Evolutionary conservation across 202 grass and related monocot species (phyloP).

Genomic region (Bolboschoenoplectus hybrid): DNA sequence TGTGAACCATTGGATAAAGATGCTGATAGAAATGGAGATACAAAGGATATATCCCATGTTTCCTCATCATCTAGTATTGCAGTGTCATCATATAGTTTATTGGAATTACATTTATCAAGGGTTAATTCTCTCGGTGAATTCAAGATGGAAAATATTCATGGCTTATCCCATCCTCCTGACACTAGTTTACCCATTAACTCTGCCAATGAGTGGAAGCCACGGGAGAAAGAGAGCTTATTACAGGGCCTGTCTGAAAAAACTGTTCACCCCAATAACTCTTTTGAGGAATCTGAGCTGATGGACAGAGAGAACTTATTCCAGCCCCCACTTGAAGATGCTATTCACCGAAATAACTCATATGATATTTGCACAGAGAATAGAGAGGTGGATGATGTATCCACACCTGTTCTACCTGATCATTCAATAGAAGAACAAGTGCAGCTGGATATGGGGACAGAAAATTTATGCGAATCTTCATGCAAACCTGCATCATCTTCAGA

Average conservation of each 20-base stretch:
- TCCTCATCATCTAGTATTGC: slow-evolving; percentile 32
- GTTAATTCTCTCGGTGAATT: slow-evolving; percentile 33
- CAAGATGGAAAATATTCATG: slow-evolving; percentile 6
- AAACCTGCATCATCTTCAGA: slow-evolving; percentile 13
- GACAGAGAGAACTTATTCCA: slow-evolving; percentile 17
- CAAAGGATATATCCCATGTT: background rate
- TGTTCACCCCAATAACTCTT: background rate
- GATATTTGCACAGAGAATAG: slow-evolving; percentile 5
- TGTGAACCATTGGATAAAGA: slow-evolving; percentile 5
- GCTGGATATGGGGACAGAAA: slow-evolving; percentile 23
- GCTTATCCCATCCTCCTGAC: background rate
- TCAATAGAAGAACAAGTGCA: slow-evolving; percentile 24
- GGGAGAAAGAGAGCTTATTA: slow-evolving; percentile 15
- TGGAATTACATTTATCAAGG: slow-evolving; percentile 36
- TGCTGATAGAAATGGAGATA: slow-evolving; percentile 10
- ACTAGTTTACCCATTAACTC: background rate
- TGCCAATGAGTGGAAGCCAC: background rate
- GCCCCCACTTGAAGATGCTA: background rate
- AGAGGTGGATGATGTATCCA: slow-evolving; percentile 24
- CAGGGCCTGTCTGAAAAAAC: slow-evolving; percentile 2
- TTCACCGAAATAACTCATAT: background rate
- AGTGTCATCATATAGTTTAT: slow-evolving; percentile 29
- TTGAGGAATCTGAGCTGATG: background rate
- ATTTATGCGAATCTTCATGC: slow-evolving; percentile 21
- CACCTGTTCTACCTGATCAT: slow-evolving; percentile 28